Evolutionary conservation across 306 rosid species (phyloP), one percentile per base, ranked within the genome.

Genomic region (Lablab purpureus): DNA sequence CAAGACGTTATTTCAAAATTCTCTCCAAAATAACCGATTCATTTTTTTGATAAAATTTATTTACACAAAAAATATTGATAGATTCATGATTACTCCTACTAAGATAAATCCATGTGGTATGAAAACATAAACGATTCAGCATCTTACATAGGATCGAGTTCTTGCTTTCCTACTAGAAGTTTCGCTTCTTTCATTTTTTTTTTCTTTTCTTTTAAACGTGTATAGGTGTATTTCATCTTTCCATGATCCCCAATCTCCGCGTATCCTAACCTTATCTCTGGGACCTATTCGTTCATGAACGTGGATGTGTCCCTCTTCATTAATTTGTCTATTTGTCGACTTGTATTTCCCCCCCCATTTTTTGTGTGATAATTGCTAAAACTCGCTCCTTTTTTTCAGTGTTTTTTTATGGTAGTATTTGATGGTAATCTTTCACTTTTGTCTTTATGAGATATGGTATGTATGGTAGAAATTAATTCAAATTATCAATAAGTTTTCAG

Each of bases 181-280:
- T 71, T 80, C 78, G 30, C 25, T 6, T 28, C 22, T 71, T 51
- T 2, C 1, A n/a, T n/a, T n/a, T n/a, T 19, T 40, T 5, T 1
- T 7, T 10, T n/a, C 5, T 6, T 3, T 4, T 34, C 0, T 65
- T 21, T 10, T 40, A 0, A 27, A 69, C 10, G 58, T 46, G 43
- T 51, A 2, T 40, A 23, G 54, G 51, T 43, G 75, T 41, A 81
- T 55, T 66, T 30, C 63, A 19, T 51, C 54, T 65, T 63, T 21
- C 46, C 37, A 10, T 66, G 30, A 66, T 49, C 65, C 58, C 81
- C 17, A 65, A 4, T 79, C 59, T 74, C 78, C 75, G 76, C 77
- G 60, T 74, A 74, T 66, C 41, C 45, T 62, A 45, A 21, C 13
- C 64, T 43, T 72, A 71, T 76, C 81, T 63, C 30, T 30, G 22